These are phyloP conservation scores for Dothideomycetes sp. DNA, from an alignment of 2,329 filamentous ascomycete species.

Conservation along the genomic window DNA sequence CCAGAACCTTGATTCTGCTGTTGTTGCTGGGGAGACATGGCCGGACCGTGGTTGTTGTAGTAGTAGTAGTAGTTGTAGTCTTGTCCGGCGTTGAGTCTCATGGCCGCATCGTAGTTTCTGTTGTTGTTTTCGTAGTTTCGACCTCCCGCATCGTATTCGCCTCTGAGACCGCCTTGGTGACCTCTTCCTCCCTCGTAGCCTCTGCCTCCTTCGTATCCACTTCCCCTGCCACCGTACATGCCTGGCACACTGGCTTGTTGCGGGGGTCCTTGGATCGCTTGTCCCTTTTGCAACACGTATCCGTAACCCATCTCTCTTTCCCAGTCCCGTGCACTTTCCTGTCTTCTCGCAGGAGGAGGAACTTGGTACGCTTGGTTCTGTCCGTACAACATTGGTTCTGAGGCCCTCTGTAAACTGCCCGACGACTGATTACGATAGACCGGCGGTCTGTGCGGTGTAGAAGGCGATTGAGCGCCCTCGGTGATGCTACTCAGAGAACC, in stretches of 20 bases:
- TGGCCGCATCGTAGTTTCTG: neutral
- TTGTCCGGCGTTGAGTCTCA: neutral
- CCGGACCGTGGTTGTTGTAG: neutral
- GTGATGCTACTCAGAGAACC: too few species aligned
- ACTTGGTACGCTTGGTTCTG: slow-evolving; percentile 9
- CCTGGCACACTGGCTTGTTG: slow-evolving; percentile 7
- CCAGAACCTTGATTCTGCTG: slow-evolving; percentile 1
- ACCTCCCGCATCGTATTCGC: too few species aligned
- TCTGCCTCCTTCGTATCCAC: too few species aligned
- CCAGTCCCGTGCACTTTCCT: slow-evolving; percentile 4
- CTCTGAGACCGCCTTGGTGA: neutral
- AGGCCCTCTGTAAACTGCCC: neutral
- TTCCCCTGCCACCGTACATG: too few species aligned
- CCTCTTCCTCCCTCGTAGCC: slow-evolving; percentile 3
- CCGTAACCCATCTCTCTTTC: too few species aligned
- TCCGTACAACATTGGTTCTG: neutral
- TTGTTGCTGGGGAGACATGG: neutral
- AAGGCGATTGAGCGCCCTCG: too few species aligned
- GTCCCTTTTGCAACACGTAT: neutral
- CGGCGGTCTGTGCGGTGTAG: neutral
- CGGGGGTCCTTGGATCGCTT: slow-evolving; percentile 1
- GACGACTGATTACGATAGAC: slow-evolving; percentile 4
- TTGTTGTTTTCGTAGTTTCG: neutral
- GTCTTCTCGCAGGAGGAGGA: neutral
- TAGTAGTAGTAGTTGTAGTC: neutral